Percentiles rank a stretch among this genome's conserved stretches.
Evolutionary conservation across 78 protist species (phyloP).

Genomic region (Speleostelium caveatum): DNA sequence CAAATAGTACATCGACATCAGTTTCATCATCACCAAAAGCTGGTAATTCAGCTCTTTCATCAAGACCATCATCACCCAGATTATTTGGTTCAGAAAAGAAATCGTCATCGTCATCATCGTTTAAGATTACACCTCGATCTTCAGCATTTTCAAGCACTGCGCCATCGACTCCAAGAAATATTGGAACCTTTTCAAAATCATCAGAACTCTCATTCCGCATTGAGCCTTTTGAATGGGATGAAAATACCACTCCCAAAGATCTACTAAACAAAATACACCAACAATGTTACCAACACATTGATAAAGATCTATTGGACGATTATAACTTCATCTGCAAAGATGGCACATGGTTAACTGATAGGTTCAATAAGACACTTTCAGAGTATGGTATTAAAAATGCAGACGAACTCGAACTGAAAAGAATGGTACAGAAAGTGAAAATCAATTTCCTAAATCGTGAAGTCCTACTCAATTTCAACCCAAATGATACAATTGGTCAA

Average conservation of each 20-base stretch:
- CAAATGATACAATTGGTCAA: slow-evolving; percentile 34
- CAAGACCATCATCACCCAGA: not conserved
- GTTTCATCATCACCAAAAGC: not conserved
- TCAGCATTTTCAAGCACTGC: not conserved
- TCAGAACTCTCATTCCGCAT: not conserved
- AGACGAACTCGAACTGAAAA: slow-evolving; percentile 31
- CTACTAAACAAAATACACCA: slow-evolving; percentile 32
- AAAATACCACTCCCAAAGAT: slow-evolving; percentile 39
- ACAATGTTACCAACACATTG: slow-evolving; percentile 50
- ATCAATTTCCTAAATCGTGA: slow-evolving; percentile 58
- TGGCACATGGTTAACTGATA: slow-evolving; percentile 52
- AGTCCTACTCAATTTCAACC: slow-evolving; percentile 21
- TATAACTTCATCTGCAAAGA: slow-evolving; percentile 25
- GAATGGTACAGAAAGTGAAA: slow-evolving; percentile 47
- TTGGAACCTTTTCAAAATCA: slow-evolving; percentile 20
- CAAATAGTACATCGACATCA: slow-evolving; percentile 1
- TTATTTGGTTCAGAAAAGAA: slow-evolving; percentile 15
- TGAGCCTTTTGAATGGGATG: slow-evolving; percentile 37
- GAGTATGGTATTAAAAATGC: slow-evolving; percentile 30
- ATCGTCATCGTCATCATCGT: not conserved
- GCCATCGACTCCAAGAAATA: slow-evolving; percentile 38
- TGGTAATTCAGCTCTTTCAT: slow-evolving; percentile 6
- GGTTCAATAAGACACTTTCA: slow-evolving; percentile 23
- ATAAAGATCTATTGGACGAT: slow-evolving; percentile 58
- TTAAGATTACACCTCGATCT: too few relatives aligned